phyloP scores from a whole-genome alignment of 2,329 filamentous ascomycete species.

The Stachybotrys chlorohalonatus region DNA sequence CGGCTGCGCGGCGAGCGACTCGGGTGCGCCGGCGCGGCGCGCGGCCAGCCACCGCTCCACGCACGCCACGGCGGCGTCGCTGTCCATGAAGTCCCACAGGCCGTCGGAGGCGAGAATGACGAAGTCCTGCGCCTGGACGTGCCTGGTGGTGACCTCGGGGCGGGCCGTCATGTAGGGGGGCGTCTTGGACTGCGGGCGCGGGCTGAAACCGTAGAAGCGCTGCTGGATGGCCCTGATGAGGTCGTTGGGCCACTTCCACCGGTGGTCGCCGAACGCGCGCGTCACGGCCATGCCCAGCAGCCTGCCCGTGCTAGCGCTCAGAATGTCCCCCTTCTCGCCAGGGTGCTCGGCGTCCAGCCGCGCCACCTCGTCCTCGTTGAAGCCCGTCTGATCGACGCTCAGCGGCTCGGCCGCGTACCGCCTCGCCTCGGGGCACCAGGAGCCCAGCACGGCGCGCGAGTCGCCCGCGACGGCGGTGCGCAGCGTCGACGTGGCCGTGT shows the following conservation, averaged over 20 bases:
- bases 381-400: conserved; percentile 58
- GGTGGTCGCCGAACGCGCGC: conserved; percentile 58
- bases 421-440: conserved; percentile 25
- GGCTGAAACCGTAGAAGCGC: conserved; percentile 37
- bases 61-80: conserved; percentile 46
- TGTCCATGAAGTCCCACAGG: conserved; percentile 53
- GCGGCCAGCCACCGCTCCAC: conserved; percentile 43
- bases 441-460: conserved; percentile 55
- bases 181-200: conserved; percentile 34
- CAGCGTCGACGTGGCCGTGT: conserved; percentile 41
- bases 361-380: conserved; percentile 47
- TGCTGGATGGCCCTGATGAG: conserved; percentile 24
- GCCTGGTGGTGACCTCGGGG: conserved; percentile 51
- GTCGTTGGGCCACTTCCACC: conserved; percentile 56
- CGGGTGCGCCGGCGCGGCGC: conserved; percentile 13
- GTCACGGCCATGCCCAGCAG: conserved; percentile 53
- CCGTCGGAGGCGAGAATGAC: conserved; percentile 60
- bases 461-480: conserved; percentile 60
- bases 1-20: conserved; percentile 10
- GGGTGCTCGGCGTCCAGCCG: conserved; percentile 51
- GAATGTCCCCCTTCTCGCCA: conserved; percentile 47
- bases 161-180: conserved; percentile 62
- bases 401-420: conserved; percentile 45
- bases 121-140: conserved; percentile 42
- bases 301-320: conserved; percentile 39